Base-by-base conservation (phyloP, 2,329 filamentous ascomycete species). In the Fusarium abutilonis region DNA sequence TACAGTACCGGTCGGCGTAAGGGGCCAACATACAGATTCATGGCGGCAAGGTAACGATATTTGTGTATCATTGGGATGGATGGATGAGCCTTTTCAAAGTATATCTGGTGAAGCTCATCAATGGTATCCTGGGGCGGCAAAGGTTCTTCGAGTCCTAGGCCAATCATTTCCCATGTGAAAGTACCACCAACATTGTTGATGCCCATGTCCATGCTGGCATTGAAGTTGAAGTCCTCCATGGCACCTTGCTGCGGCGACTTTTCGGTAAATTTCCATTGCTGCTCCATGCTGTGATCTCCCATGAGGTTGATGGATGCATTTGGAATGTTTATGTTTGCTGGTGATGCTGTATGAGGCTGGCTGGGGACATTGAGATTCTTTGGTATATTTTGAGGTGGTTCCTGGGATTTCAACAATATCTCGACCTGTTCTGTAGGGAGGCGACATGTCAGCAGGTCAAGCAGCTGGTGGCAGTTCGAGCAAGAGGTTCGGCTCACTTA, bases 21-120 rank as follows among this genome's bases (percentile, higher is more conserved):
- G 7, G 14, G 36, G 21, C 34, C n/a, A 46, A 70, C 84, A 64
- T 78, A 88, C 76, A 97, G 82, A 71, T 94, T 92, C 88, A 97
- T 92, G 29, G 92, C 91, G 17, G 93, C 90, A 56, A 95, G 81
- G 74, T 95, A 98, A 47, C 94, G 87, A 58, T 89, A 91, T 69
- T 89, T 90, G 74, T 99, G 94, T 53, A 98, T 90, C 83, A 98
- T 91, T 14, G 95, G 93, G 53, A 91, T 71, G 1, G 92, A 92
- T 1, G 90, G 89, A 72, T 98, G 92, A 9, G 96, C 84, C 75
- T 96, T 97, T 53, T 93, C 88, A 73, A 98, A 98, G 76, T 91
- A 99, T 23, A 95, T 87, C 68, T 91, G 85, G 70, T 96, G 89
- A 86, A 99, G 79, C 72, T 97, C 93, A 70, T 97, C 91, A 64